Base-by-base conservation (phyloP, 2,329 filamentous ascomycete species). In the Fusarium circinatum region DNA sequence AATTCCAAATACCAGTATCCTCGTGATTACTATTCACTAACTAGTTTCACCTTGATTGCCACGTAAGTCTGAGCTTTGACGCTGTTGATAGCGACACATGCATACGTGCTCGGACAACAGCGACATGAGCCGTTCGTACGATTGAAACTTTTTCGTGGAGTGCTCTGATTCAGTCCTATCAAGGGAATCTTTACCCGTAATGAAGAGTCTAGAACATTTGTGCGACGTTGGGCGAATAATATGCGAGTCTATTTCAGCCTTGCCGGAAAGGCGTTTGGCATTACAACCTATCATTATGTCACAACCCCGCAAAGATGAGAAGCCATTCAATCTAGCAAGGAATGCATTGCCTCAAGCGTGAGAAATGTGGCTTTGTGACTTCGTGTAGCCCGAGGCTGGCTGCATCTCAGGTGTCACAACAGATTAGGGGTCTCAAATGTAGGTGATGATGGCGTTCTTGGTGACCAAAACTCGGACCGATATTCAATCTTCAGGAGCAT, bases 111-210 rank as follows among this genome's bases (percentile, higher is more conserved):
- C 56, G 45, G 70, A 17, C 77, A 79, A 67, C 82, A 79, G 28
- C 80, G 78, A 58, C 82, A 83, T 62, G 73, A 78, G 44, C 77
- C 48, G 24, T 74, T 78, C 6, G 65, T 56, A 44, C 73, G 76
- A 71, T 83, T 75, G 10, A 82, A 75, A 63, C 20, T 41, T 15
- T 32, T 32, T 18, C n/a, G 18, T 36, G 83, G 15, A 20, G 7
- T 6, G 11, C 24, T 30, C 47, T 6, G 32, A 15, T 54, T 32
- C 3, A 18, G n/a, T 12, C n/a, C 26, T 11, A 7, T n/a, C 1
- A 20, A 38, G 47, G 17, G 24, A 18, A 42, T 20, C 4, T 12
- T 28, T 39, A n/a, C 38, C 61, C n/a, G n/a, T 8, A 10, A 15
- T 17, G 18, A 17, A 44, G 38, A 42, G 42, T 64, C 49, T 62